These are phyloP conservation scores for Yarrowia galli DNA, from an alignment of 1,139 yeast genomes.

Conservation along the genomic window DNA sequence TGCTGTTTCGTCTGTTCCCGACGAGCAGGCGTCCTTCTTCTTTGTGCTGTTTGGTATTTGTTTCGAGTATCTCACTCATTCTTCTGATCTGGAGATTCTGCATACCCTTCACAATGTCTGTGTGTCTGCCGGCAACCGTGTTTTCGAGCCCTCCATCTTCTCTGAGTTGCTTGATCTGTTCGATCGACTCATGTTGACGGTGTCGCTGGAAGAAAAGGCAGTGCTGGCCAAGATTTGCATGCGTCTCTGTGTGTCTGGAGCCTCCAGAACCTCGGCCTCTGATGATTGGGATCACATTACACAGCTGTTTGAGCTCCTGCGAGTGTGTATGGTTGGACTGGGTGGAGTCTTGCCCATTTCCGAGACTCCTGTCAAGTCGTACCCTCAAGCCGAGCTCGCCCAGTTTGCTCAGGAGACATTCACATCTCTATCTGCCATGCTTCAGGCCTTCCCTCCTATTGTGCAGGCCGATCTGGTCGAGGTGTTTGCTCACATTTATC, in stretches of 20 bases:
- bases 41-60: slow-evolving; percentile 86
- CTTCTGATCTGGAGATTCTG: slow-evolving; percentile 25
- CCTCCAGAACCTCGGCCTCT: slow-evolving; percentile 51
- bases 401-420: slow-evolving; percentile 45
- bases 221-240: slow-evolving; percentile 65
- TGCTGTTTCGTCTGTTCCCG: slow-evolving; percentile 71
- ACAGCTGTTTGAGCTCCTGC: slow-evolving; percentile 77
- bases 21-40: slow-evolving; percentile 75
- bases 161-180: slow-evolving; percentile 74
- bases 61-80: slow-evolving; percentile 63
- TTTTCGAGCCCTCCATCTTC: slow-evolving; percentile 35
- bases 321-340: slow-evolving; percentile 62
- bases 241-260: slow-evolving; percentile 52
- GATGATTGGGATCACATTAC: slow-evolving; percentile 38
- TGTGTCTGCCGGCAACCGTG: slow-evolving; percentile 25
- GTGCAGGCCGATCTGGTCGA: slow-evolving; percentile 65
- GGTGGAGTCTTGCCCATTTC: slow-evolving; percentile 26
- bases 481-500: slow-evolving; percentile 28
- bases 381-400: slow-evolving; percentile 39
- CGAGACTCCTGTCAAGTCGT: slow-evolving; percentile 23
- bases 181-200: slow-evolving; percentile 73
- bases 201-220: slow-evolving; percentile 60
- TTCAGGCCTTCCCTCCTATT: slow-evolving; percentile 67
- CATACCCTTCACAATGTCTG: slow-evolving; percentile 33
- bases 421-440: slow-evolving; percentile 61